A percentile compares a stretch with the other conserved stretches of the same genome.
These are phyloP conservation scores for Apostasia ramifera DNA, from an alignment of 106 monocot species.

Conservation along the genomic window DNA sequence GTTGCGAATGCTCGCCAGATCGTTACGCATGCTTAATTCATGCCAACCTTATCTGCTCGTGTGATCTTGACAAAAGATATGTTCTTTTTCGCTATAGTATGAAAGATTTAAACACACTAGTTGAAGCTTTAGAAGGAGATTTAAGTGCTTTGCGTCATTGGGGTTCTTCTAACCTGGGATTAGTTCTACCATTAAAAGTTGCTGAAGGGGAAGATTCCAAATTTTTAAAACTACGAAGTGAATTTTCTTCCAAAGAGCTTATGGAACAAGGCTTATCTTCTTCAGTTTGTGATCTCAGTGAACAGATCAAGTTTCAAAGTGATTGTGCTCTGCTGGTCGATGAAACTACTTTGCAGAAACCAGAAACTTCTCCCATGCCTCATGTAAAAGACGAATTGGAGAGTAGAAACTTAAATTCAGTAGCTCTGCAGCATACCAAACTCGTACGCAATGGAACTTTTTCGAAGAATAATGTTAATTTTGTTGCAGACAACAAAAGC, in stretches of 20 bases:
- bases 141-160: constrained; percentile 29
- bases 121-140: constrained; percentile 74
- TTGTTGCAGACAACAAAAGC: neutral
- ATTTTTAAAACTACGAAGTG: neutral
- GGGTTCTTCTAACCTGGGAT: constrained; percentile 20
- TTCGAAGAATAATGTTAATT: neutral
- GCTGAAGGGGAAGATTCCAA: constrained; percentile 6
- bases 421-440: neutral
- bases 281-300: neutral
- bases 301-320: neutral
- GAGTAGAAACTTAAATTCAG: constrained; percentile 2
- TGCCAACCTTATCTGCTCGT: constrained; percentile 59
- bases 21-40: constrained; percentile 76
- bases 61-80: constrained; percentile 39
- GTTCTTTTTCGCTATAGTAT: constrained; percentile 53
- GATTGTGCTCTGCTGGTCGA: neutral
- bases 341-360: neutral
- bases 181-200: constrained; percentile 16
- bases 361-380: constrained; percentile 6
- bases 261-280: neutral
- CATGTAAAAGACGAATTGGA: neutral
- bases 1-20: constrained; percentile 66
- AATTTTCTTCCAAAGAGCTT: constrained; percentile 10
- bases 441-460: neutral
- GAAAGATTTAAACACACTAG: constrained; percentile 49